These are phyloP conservation scores for Neofusicoccum ribis DNA, from an alignment of 2,329 filamentous ascomycete species.

Conservation along the genomic window DNA sequence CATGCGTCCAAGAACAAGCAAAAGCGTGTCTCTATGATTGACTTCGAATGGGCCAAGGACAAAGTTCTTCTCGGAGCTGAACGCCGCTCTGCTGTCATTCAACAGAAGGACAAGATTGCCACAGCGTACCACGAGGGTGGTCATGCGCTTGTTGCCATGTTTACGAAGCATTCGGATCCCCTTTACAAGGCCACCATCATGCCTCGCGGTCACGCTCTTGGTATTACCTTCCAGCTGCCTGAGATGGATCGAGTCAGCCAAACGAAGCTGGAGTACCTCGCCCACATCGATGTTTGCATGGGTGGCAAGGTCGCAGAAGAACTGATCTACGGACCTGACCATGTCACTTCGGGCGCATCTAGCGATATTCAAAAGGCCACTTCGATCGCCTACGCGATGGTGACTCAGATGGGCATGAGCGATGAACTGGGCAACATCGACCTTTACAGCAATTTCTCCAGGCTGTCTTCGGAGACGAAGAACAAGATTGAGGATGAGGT, in stretches of 20 bases:
- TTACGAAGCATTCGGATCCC: constrained; percentile 71
- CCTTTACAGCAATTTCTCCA: constrained; percentile 75
- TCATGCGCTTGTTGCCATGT: constrained; percentile 86
- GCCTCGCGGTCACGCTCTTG: constrained; percentile 81
- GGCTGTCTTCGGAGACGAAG: constrained; percentile 82
- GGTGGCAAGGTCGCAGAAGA: constrained; percentile 90
- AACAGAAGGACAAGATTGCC: constrained; percentile 89
- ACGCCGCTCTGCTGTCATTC: constrained; percentile 83
- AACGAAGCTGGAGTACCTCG: constrained; percentile 80
- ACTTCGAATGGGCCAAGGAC: constrained; percentile 98
- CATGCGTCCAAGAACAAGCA: constrained; percentile 88
- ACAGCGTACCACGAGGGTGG: constrained; percentile 97
- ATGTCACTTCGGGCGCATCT: constrained; percentile 86
- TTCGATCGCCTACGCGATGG: constrained; percentile 78
- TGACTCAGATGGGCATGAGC: constrained; percentile 89
- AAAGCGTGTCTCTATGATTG: constrained; percentile 69
- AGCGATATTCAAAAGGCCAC: constrained; percentile 83
- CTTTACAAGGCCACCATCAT: constrained; percentile 98
- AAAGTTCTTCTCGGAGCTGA: constrained; percentile 97
- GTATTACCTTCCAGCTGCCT: constrained; percentile 83
- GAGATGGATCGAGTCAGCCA: constrained; percentile 91
- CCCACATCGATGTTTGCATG: constrained; percentile 76
- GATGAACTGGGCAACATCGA: constrained; percentile 86
- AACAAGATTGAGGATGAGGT: constrained; percentile 86
- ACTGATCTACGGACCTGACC: constrained; percentile 85